Conservation (phyloP, 805 yeast genomes). For the Candida xiaguanensis region DNA sequence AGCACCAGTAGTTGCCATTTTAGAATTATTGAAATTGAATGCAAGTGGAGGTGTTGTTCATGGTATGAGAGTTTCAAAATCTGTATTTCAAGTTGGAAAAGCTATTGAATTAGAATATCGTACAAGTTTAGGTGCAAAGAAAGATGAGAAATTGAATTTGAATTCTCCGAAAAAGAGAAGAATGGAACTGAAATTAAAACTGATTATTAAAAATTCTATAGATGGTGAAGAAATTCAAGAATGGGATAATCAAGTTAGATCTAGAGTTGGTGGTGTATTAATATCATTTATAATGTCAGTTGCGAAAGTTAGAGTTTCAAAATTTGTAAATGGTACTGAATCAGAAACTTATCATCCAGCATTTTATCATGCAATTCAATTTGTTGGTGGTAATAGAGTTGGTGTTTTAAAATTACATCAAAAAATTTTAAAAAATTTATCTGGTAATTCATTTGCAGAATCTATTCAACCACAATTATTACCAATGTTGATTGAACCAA, state of each 20-base stretch:
- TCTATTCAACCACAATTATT: constrained; percentile 79
- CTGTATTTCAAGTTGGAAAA: constrained; percentile 75
- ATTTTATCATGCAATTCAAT: constrained; percentile 83
- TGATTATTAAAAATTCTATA: constrained; percentile 1
- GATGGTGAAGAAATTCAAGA: constrained; percentile 14
- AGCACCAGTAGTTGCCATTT: constrained; percentile 76
- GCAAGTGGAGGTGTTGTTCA: constrained; percentile 73
- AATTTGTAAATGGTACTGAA: constrained; percentile 43
- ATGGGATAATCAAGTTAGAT: constrained; percentile 28
- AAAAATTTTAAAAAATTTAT: constrained; percentile 59
- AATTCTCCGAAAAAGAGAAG: constrained; percentile 2
- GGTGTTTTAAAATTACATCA: constrained; percentile 81
- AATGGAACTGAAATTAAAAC: constrained; percentile 1
- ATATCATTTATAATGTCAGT: constrained; percentile 72
- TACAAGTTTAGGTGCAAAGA: constrained; percentile 58
- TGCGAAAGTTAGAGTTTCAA: constrained; percentile 77
- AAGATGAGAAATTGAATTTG: constrained; percentile 45
- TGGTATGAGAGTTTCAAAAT: constrained; percentile 82
- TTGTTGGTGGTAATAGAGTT: constrained; percentile 68
- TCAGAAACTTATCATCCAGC: constrained; percentile 85
- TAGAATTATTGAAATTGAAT: constrained; percentile 73
- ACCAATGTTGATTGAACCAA: constrained; percentile 92
- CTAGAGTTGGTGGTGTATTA: constrained; percentile 79
- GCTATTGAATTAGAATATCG: constrained; percentile 83
- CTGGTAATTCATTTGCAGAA: constrained; percentile 60